A percentile compares a stretch with the other conserved stretches of the same genome.
These are phyloP conservation scores for Coffea canephora DNA, from an alignment of 257 asterid genomes.

Conservation along the genomic window DNA sequence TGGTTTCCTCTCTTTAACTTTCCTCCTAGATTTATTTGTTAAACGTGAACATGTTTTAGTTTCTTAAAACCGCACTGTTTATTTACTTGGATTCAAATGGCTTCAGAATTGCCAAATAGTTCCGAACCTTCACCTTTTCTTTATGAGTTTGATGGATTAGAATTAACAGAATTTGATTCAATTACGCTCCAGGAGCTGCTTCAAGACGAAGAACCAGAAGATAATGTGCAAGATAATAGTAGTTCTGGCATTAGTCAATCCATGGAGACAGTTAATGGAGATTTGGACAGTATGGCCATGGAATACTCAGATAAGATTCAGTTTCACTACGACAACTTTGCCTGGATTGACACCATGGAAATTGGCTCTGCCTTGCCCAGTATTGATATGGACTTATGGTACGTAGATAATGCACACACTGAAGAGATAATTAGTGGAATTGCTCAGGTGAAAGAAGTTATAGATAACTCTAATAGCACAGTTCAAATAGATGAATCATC, in stretches of 20 bases:
- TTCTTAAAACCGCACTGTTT: neutral
- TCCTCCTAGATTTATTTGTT: neutral
- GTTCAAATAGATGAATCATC: constrained; percentile 8
- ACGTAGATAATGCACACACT: neutral
- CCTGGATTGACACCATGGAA: constrained; percentile 17
- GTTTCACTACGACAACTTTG: neutral
- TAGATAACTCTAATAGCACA: neutral
- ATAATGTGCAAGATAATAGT: neutral
- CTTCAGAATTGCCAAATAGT: neutral
- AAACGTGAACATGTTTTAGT: neutral
- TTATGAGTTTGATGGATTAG: constrained; percentile 18
- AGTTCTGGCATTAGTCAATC: neutral
- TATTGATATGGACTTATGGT: neutral
- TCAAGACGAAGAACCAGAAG: constrained; percentile 3
- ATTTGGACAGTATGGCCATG: no score
- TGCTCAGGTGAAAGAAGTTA: constrained; percentile 9
- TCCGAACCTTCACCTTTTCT: neutral
- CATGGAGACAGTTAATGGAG: neutral
- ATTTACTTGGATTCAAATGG: constrained; percentile 1
- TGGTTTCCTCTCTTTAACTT: neutral
- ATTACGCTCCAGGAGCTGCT: constrained; percentile 9
- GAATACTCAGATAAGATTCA: neutral
- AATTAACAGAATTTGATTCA: constrained; percentile 21
- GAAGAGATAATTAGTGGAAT: neutral
- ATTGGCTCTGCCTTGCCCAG: neutral